These are phyloP conservation scores for Lyophyllum shimeji DNA, from an alignment of 768 basidiomycete species.

Conservation along the genomic window DNA sequence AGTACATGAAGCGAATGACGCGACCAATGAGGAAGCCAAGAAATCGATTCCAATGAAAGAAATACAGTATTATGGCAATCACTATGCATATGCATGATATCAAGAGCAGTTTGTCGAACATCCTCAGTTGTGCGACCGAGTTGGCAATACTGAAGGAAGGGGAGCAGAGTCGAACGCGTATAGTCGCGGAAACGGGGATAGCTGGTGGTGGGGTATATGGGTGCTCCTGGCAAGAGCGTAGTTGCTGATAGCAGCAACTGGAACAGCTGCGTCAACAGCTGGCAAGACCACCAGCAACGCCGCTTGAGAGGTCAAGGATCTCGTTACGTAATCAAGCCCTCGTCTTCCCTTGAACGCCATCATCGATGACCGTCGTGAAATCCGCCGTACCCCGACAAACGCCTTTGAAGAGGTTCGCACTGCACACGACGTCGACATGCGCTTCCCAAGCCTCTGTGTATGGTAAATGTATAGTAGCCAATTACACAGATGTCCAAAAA, in stretches of 20 bases:
- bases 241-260: neutral
- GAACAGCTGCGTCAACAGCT: neutral
- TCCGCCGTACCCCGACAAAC: slow-evolving; percentile 29
- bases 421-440: slow-evolving; percentile 72
- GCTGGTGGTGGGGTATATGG: neutral
- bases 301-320: neutral
- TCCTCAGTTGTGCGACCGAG: slow-evolving; percentile 19
- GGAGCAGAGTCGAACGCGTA: too few species aligned
- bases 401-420: slow-evolving; percentile 65
- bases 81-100: slow-evolving; percentile 60
- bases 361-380: slow-evolving; percentile 24
- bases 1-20: slow-evolving; percentile 67
- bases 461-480: slow-evolving; percentile 83
- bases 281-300: too few species aligned
- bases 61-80: slow-evolving; percentile 63
- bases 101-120: slow-evolving; percentile 63
- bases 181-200: too few species aligned
- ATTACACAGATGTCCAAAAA: slow-evolving; percentile 81
- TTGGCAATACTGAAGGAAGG: too few species aligned
- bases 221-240: neutral
- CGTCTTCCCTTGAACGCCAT: neutral
- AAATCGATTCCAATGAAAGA: slow-evolving; percentile 92
- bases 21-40: slow-evolving; percentile 68
- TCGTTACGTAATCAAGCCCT: slow-evolving; percentile 8
- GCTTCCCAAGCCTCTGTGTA: slow-evolving; percentile 73